Conservation (phyloP, 1,139 yeast species). For the Yamadazyma membranifaciens region DNA sequence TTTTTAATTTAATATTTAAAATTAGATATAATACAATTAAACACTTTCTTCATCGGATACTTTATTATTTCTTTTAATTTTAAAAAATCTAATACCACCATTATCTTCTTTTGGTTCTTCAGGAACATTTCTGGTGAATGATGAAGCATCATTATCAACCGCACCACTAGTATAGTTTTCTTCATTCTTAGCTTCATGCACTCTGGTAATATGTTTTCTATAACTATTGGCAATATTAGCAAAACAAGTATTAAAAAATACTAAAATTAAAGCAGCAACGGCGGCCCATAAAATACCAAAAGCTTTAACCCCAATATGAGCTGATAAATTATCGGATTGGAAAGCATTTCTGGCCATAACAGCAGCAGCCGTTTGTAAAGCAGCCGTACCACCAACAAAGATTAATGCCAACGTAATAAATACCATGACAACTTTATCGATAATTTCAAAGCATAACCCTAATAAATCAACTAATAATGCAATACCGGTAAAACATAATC, state of each 20-base stretch:
- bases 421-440: slow-evolving; percentile 55
- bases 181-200: slow-evolving; percentile 22
- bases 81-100: slow-evolving; percentile 77
- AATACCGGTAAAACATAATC: slow-evolving; percentile 52
- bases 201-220: slow-evolving; percentile 42
- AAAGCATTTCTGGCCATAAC: slow-evolving; percentile 69
- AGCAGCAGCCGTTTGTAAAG: slow-evolving; percentile 65
- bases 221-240: slow-evolving; percentile 49
- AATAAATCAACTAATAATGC: slow-evolving; percentile 40
- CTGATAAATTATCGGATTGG: slow-evolving; percentile 36
- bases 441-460: slow-evolving; percentile 44
- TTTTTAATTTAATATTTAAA: neutral
- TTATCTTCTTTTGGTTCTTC: slow-evolving; percentile 33
- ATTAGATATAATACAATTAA: slow-evolving; percentile 21
- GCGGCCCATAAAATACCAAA: slow-evolving; percentile 73
- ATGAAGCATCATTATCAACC: slow-evolving; percentile 37
- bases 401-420: slow-evolving; percentile 53
- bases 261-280: slow-evolving; percentile 49
- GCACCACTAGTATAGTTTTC: slow-evolving; percentile 14
- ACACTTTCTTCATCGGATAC: slow-evolving; percentile 62
- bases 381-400: slow-evolving; percentile 57
- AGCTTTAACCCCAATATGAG: slow-evolving; percentile 55
- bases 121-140: slow-evolving; percentile 41
- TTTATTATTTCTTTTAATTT: slow-evolving; percentile 67
- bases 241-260: slow-evolving; percentile 56